Evolutionary conservation across 768 basidiomycete species (phyloP).

Genomic region (Sporobolomyces pararoseus): DNA sequence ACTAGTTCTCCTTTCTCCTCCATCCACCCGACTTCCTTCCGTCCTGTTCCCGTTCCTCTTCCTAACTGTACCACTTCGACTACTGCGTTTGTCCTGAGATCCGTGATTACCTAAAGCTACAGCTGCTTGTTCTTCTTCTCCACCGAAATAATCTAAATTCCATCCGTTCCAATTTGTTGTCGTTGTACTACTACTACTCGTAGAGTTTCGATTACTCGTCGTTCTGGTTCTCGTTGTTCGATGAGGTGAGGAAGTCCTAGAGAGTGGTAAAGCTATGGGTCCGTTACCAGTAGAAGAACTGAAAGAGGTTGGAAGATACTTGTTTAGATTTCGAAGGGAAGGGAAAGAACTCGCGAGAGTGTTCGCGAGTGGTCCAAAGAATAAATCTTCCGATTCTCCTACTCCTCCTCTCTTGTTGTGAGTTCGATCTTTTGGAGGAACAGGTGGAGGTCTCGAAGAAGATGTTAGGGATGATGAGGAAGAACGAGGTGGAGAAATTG

Average conservation of each 20-base stretch:
- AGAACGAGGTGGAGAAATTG: not conserved
- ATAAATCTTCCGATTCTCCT: not conserved
- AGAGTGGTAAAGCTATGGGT: slow-evolving; percentile 6
- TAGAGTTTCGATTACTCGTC: not conserved
- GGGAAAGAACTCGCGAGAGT: slow-evolving; percentile 7
- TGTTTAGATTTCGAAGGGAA: not conserved
- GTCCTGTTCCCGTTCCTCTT: not conserved
- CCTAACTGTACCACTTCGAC: not conserved
- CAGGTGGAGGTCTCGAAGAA: not conserved
- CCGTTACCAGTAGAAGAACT: not conserved
- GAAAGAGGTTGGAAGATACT: slow-evolving; percentile 4
- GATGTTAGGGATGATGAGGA: not conserved
- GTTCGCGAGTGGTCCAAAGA: slow-evolving; percentile 26
- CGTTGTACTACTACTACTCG: not conserved
- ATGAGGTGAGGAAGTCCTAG: not conserved
- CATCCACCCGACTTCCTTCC: not conserved
- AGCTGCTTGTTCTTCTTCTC: slow-evolving; percentile 21
- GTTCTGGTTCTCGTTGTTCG: too few species aligned
- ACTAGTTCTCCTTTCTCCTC: not conserved
- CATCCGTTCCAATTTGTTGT: slow-evolving; percentile 3
- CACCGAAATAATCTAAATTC: slow-evolving; percentile 26
- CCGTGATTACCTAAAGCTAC: not conserved
- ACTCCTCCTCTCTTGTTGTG: too few species aligned
- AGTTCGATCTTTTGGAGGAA: too few species aligned
- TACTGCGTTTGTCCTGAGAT: not conserved